Base-by-base conservation (phyloP, 225 moss, liverwort and hornwort genomes). In the Straminergon stramineum region DNA sequence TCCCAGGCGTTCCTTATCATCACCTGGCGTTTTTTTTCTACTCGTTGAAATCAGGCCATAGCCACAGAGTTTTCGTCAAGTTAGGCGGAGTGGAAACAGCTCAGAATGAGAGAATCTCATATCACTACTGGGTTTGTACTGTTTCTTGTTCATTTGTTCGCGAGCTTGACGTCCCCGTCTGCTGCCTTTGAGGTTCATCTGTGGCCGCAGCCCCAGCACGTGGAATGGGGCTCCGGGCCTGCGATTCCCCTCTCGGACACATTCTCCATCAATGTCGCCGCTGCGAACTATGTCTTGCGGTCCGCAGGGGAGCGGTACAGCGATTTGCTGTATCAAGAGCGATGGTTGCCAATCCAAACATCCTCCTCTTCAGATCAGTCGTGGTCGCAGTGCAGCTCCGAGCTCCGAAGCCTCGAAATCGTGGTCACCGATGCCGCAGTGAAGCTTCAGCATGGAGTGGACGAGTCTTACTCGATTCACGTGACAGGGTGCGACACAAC, bases 361-460 rank as follows among this genome's bases (percentile, higher is more conserved):
- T 70, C 90, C 48, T 61, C 91, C 61, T 69, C 69, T 10, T 53
- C 58, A 66, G 79, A 81, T 19, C 61, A 73, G 55, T 35, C 48
- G 62, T 90, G 86, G 90, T 91, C 91, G 55, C 93, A 82, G 78
- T 90, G 93, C 73, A 82, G 53, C 53, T 78, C 90, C 80, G 86
- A 93, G 79, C 87, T 94, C 45, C 51, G 56, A 51, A 81, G 77
- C 74, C 89, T 97, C 32, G 87, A 91, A 56, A 82, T 97, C 76
- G 55, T 56, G 14, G 97, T 97, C 18, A 6, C 68, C 17, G 91
- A 97, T 82, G 57, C 91, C 60, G 64, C 57, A 41, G 93, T 83
- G 35, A 91, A 92, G 43, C 95, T 96, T 18, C 93, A 96, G 89
- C 96, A 97, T 70, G 96, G 95, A 8, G 96, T 95, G 68, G 93